Conservation (phyloP, 352 stramenopile genomes). For the Phytopythium montanum region DNA sequence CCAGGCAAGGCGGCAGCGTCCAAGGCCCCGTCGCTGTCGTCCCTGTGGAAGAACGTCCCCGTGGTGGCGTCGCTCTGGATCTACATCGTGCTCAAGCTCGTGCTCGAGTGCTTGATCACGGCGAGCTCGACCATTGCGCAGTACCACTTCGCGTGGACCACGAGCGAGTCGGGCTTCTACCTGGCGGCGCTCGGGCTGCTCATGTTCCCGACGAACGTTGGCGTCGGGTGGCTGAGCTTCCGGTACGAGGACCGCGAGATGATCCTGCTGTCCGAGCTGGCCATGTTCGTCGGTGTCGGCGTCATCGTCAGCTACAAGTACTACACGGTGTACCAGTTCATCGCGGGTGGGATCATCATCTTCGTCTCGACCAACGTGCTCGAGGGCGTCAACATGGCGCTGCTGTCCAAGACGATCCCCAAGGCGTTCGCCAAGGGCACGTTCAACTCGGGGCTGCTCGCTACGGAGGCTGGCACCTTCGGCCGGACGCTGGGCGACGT, state of each 20-base stretch:
- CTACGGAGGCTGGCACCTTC: conserved; percentile 90
- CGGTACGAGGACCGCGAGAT: conserved; percentile 91
- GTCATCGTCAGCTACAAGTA: conserved; percentile 84
- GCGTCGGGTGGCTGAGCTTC: conserved; percentile 87
- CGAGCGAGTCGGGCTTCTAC: conserved; percentile 81
- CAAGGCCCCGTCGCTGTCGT: conserved; percentile 34
- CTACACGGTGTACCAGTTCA: conserved; percentile 87
- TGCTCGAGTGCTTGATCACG: conserved; percentile 89
- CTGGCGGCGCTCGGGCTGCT: conserved; percentile 85
- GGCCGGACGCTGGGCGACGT: conserved; percentile 85
- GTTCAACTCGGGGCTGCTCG: conserved; percentile 94
- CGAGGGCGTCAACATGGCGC: conserved; percentile 92
- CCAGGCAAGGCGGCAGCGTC: conserved; percentile 9
- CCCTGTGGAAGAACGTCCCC: conserved; percentile 69
- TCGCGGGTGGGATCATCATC: conserved; percentile 86
- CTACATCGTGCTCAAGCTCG: conserved; percentile 92
- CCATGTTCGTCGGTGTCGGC: conserved; percentile 89
- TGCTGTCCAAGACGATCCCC: conserved; percentile 93
- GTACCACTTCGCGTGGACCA: conserved; percentile 90
- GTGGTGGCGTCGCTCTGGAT: conserved; percentile 80
- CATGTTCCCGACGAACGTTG: conserved; percentile 92
- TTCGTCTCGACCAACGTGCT: conserved; percentile 93
- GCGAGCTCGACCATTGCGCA: conserved; percentile 80
- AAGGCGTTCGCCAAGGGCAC: conserved; percentile 91
- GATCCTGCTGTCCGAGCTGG: conserved; percentile 78